Base-by-base conservation (phyloP, 2,329 filamentous ascomycete genomes). In the Fusarium mangiferae region DNA sequence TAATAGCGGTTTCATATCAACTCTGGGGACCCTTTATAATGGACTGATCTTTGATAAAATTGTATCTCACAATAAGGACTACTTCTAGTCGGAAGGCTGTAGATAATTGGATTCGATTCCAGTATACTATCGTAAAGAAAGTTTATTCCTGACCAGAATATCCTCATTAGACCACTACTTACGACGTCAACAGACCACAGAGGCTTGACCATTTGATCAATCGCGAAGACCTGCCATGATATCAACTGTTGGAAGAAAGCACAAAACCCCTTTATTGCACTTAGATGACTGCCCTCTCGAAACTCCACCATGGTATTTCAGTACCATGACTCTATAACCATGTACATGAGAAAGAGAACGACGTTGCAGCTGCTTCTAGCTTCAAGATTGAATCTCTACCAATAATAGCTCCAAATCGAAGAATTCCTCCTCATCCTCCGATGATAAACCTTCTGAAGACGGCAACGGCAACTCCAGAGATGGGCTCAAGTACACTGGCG, bases 401-500 rank as follows among this genome's bases (percentile, higher is more conserved):
- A 62, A 18, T 0, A 62, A n/a, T 3, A 30, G 17, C 6, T 26
- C 42, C 5, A 35, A 6, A 20, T 62, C 35, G 3, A 60, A 62
- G 5, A 62, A 48, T 10, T 60, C 26, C 2, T 5, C 18, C 1
- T 26, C n/a, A 12, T 48, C 26, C 6, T 35, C 12, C 0, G 18
- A 0, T 5, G 18, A 12, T n/a, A 60, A 20, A 1, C 33, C 44
- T 9, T 45, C n/a, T 10, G 14, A 46, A 28, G 26, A 46, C 24
- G 60, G 60, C 3, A 62, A 36, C 3, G 52, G 14, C 9, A 46
- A 26, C 6, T 28, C 41, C 1, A 35, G 3, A 26, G 26, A 26
- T 1, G 26, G 5, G 3, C 2, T 13, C 2, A 6, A 3, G 7
- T 62, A 13, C 7, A 13, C 12, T 6, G 35, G 18, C 3, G 3